Evolutionary conservation across 208 protist genomes (phyloP), one percentile per base, ranked within the genome.

Genomic region (Histomonas meleagridis): DNA sequence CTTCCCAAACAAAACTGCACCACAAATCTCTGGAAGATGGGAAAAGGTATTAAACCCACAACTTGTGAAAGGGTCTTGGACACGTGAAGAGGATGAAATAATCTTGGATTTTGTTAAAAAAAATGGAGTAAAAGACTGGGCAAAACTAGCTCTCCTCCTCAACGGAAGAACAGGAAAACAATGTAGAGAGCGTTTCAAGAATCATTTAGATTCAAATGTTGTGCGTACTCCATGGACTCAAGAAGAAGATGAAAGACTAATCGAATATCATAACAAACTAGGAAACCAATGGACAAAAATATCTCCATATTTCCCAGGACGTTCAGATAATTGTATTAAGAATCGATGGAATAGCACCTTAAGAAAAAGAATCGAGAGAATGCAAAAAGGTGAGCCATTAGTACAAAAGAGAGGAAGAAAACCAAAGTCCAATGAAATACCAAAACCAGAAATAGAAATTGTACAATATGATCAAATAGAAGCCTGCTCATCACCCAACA

Each of bases 31-130:
- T 91, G 98, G 97, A 2, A 94, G 97, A 12, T 99, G 98, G 97
- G 96, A 98, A 91, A 97, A 98, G 93, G 99, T 98, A 96, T 96
- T 99, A 10, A 98, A 99, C 93, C 98, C 98, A 18, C 95, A 94
- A 48, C 98, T 99, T 62, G 98, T 99, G 93, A 98, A 99, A 92
- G 98, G 98, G n/a, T 97, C 98, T 92, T 99, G 98, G 98, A 98
- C 95, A 26, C 92, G 95, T 26, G 98, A 99, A 92, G 98, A 99
- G 93, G 98, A 99, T 93, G 98, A 99, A 92, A 97, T 98, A 92
- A 96, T 99, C 40, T 95, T 99, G 28, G 49, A 91, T 32, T 91
- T 92, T 32, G 92, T 94, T 55, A 0, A 18, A 26, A 55, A 49
- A 40, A 70, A 93, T 46, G 93, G 93, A n/a, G 92, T 86, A 2